Conservation (phyloP, 305 asterid genomes). For the Salvia sclarea region DNA sequence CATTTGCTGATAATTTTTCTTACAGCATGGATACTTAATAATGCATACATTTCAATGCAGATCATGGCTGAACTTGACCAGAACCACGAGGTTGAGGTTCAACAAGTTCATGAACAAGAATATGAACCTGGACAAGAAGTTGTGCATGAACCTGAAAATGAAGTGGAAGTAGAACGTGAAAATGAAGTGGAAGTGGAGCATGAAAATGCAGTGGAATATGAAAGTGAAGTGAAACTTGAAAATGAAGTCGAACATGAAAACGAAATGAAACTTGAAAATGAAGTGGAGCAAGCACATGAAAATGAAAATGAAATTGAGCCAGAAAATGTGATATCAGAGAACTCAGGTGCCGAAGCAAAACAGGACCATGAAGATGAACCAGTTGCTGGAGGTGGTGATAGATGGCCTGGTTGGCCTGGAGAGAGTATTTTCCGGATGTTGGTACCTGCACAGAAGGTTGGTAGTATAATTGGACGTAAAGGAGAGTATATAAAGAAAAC, state of each 20-base stretch:
- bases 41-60: slow-evolving; percentile 30
- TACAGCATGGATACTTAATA: neutral
- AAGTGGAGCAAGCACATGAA: slow-evolving; percentile 31
- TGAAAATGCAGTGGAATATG: slow-evolving; percentile 39
- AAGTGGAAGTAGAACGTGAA: slow-evolving; percentile 38
- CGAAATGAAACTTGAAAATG: slow-evolving; percentile 36
- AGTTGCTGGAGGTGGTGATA: slow-evolving; percentile 51
- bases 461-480: slow-evolving; percentile 91
- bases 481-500: slow-evolving; percentile 89
- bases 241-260: slow-evolving; percentile 35
- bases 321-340: slow-evolving; percentile 40
- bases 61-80: slow-evolving; percentile 49
- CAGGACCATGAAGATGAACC: slow-evolving; percentile 43
- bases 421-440: slow-evolving; percentile 82
- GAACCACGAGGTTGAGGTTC: slow-evolving; percentile 35
- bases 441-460: slow-evolving; percentile 93
- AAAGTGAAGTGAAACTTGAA: slow-evolving; percentile 31
- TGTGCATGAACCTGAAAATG: slow-evolving; percentile 25
- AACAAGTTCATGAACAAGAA: slow-evolving; percentile 27
- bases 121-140: slow-evolving; percentile 5
- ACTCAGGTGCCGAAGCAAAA: slow-evolving; percentile 42
- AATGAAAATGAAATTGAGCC: slow-evolving; percentile 38
- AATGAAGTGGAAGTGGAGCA: slow-evolving; percentile 30
- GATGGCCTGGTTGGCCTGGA: slow-evolving; percentile 99
- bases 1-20: neutral